Percentiles rank a stretch among this genome's conserved stretches.
Evolutionary conservation across 2,329 filamentous ascomycete genomes (phyloP).

Genomic region (Penicillium oxalicum): DNA sequence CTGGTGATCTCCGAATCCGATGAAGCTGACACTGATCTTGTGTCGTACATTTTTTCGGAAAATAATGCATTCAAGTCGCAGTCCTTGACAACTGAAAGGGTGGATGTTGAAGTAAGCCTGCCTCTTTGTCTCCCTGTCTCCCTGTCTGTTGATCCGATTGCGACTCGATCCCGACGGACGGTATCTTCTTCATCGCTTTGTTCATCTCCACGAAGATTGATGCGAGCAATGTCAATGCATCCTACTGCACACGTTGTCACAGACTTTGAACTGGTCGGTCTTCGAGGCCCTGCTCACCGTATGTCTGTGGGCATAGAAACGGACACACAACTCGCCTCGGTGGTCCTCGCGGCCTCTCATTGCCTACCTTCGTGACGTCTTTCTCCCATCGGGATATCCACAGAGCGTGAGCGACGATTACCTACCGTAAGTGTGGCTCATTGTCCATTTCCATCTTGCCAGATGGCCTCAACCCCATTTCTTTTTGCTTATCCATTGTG

Average conservation of each 20-base stretch:
- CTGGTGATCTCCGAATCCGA: conserved; percentile 38
- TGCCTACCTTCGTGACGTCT: conserved; percentile 58
- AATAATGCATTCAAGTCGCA: conserved; percentile 10
- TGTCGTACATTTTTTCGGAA: conserved; percentile 46
- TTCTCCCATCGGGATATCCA: conserved; percentile 82
- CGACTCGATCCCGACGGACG: too few relatives aligned
- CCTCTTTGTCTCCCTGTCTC: too few relatives aligned
- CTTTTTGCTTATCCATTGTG: conserved; percentile 8
- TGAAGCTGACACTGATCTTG: conserved; percentile 45
- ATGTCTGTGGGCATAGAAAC: conserved; percentile 8
- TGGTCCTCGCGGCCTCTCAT: conserved; percentile 24
- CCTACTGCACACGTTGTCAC: too few relatives aligned
- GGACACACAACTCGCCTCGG: conserved; percentile 13
- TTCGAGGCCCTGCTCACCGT: too few relatives aligned
- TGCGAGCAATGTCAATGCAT: too few relatives aligned
- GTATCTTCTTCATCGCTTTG: too few relatives aligned
- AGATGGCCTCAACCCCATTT: neutral
- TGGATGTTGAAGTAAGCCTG: conserved; percentile 41
- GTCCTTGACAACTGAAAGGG: conserved; percentile 25
- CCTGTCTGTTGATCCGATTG: too few relatives aligned
- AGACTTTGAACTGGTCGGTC: too few relatives aligned
- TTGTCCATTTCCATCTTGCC: too few relatives aligned
- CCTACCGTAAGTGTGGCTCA: conserved; percentile 49
- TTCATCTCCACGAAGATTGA: too few relatives aligned
- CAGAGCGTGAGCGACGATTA: conserved; percentile 83